Conservation (phyloP, 164 flowering plant species). For the Platanus orientalis region DNA sequence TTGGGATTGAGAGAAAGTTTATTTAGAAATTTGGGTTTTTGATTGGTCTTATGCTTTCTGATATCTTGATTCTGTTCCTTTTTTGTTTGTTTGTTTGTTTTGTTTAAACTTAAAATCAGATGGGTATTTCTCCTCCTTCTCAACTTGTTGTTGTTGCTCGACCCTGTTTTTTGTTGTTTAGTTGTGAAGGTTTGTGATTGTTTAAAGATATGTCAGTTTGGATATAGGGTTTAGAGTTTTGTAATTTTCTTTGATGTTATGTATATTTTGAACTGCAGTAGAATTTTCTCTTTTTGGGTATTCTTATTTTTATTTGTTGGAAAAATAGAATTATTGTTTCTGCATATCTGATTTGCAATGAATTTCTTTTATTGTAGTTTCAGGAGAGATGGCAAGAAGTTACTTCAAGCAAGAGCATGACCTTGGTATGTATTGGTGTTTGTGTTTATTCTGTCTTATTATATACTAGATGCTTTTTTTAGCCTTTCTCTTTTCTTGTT, state of each 20-base stretch:
- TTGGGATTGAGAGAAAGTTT: no score
- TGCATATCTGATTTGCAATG: not conserved
- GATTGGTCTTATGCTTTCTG: not conserved
- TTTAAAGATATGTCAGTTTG: no score
- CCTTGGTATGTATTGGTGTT: conserved; percentile 44
- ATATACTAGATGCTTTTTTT: not conserved
- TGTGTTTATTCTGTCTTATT: not conserved
- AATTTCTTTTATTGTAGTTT: conserved; percentile 8
- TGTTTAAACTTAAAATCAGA: not conserved
- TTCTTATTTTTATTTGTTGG: not conserved
- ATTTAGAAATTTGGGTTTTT: not conserved
- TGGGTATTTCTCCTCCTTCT: not conserved
- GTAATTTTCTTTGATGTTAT: no score
- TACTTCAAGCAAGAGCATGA: conserved; percentile 88
- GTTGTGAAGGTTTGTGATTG: no score
- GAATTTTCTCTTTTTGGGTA: not conserved
- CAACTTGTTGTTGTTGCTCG: no score
- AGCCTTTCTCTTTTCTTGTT: not conserved
- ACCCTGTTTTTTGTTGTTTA: no score
- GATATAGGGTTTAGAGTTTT: no score
- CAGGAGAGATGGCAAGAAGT: conserved; percentile 50
- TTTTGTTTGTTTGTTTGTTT: no score
- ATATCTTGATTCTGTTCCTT: not conserved
- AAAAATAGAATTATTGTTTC: not conserved
- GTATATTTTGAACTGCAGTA: no score